Evolutionary conservation across 1,284 basidiomycete genomes (phyloP).

Genomic region (Marasmius fiardii): DNA sequence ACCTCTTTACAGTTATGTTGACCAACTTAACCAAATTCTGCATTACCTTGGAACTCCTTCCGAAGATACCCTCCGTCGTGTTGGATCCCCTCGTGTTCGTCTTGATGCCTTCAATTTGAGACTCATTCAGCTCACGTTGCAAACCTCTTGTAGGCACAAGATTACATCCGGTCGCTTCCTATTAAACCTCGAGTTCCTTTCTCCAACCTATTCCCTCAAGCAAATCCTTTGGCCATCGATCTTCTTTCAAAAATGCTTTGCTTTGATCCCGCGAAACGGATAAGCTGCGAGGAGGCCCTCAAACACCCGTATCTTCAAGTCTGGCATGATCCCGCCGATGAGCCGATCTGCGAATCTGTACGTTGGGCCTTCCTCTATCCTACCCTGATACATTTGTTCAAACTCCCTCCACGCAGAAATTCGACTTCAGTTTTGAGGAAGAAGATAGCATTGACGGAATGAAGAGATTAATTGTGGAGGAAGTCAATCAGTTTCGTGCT

Average conservation of each 20-base stretch:
- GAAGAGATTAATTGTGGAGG: constrained; percentile 93
- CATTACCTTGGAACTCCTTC: constrained; percentile 97
- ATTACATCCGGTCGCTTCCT: constrained; percentile 97
- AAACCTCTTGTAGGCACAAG: constrained; percentile 70
- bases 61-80: constrained; percentile 92
- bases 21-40: constrained; percentile 98
- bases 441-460: constrained; percentile 97
- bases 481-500: constrained; percentile 86
- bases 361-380: constrained; percentile 21
- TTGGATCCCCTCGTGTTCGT: constrained; percentile 81
- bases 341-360: constrained; percentile 76
- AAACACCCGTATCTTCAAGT: constrained; percentile 93
- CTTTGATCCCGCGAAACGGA: constrained; percentile 95
- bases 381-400: constrained; percentile 1
- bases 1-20: constrained; percentile 72
- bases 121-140: background rate
- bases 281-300: constrained; percentile 93
- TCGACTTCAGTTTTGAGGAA: constrained; percentile 97
- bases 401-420: constrained; percentile 51
- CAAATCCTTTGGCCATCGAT: constrained; percentile 93
- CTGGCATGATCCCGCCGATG: constrained; percentile 94
- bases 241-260: constrained; percentile 88
- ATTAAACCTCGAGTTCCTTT: constrained; percentile 95
- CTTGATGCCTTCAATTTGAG: constrained; percentile 23
- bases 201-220: constrained; percentile 86